Conservation (phyloP, 352 stramenopile species). For the Phytophthora citricola region DNA sequence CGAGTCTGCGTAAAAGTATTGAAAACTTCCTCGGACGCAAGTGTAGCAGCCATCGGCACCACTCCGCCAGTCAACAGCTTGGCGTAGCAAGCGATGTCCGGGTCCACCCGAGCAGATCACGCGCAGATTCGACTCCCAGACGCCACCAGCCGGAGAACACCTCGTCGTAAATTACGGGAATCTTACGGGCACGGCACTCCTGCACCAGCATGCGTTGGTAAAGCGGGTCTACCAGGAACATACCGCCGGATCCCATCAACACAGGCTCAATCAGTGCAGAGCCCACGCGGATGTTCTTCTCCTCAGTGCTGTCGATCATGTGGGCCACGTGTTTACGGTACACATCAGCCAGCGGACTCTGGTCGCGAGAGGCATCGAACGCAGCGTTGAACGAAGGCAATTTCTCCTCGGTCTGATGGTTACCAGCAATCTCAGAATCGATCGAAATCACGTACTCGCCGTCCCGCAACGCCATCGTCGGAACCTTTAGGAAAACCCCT, state of each 20-base stretch:
- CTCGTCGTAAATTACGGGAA: slow-evolving; percentile 94
- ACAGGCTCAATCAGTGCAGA: slow-evolving; percentile 91
- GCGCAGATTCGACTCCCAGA: slow-evolving; percentile 84
- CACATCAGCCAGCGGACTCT: slow-evolving; percentile 43
- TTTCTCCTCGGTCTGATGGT: slow-evolving; percentile 35
- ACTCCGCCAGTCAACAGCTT: slow-evolving; percentile 93
- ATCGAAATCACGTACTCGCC: slow-evolving; percentile 67
- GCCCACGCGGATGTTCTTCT: slow-evolving; percentile 58
- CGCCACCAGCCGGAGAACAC: slow-evolving; percentile 93
- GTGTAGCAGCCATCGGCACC: slow-evolving; percentile 86
- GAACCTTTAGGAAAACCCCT: slow-evolving; percentile 82
- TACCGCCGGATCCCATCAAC: slow-evolving; percentile 88
- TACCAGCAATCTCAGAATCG: slow-evolving; percentile 52
- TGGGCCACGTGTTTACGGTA: slow-evolving; percentile 75
- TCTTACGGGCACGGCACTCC: slow-evolving; percentile 71
- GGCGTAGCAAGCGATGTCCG: slow-evolving; percentile 92
- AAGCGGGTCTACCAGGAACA: slow-evolving; percentile 92
- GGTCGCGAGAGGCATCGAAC: slow-evolving; percentile 55
- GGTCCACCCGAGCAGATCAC: slow-evolving; percentile 88
- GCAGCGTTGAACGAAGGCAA: slow-evolving; percentile 57
- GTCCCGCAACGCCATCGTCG: slow-evolving; percentile 70
- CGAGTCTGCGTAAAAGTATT: slow-evolving; percentile 84
- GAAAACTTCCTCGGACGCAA: slow-evolving; percentile 91
- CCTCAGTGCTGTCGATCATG: slow-evolving; percentile 53
- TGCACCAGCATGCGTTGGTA: slow-evolving; percentile 92